These are phyloP conservation scores for Solanum paucissectum DNA, from an alignment of 257 asterid genomes.

Conservation along the genomic window DNA sequence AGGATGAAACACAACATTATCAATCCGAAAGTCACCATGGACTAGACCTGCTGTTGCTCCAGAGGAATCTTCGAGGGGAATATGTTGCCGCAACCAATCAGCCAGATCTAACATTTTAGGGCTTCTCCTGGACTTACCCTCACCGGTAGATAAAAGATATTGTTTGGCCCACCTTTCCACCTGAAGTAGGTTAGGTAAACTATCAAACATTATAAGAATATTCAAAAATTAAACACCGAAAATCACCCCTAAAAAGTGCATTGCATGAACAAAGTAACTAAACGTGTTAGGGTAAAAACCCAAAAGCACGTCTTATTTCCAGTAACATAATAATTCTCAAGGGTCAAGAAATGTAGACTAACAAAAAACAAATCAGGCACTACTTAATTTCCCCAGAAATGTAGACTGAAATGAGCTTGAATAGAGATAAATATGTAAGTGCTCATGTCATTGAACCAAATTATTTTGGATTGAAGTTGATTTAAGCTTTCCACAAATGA, in stretches of 20 bases:
- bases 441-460: neutral
- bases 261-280: neutral
- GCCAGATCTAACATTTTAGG: slow-evolving; percentile 77
- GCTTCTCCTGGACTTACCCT: slow-evolving; percentile 73
- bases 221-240: neutral
- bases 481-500: neutral
- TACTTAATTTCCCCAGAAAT: neutral
- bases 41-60: slow-evolving; percentile 80
- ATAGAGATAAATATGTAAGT: neutral
- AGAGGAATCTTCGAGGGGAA: slow-evolving; percentile 88
- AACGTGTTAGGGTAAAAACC: neutral
- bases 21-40: slow-evolving; percentile 95
- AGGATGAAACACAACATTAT: slow-evolving; percentile 95
- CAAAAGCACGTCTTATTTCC: neutral
- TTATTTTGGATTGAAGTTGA: neutral
- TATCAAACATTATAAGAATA: slow-evolving; percentile 3
- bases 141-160: slow-evolving; percentile 77
- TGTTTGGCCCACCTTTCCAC: slow-evolving; percentile 97
- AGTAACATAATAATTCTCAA: neutral
- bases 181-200: slow-evolving; percentile 23
- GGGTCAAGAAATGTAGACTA: neutral
- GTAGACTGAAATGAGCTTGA: neutral
- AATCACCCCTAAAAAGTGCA: neutral
- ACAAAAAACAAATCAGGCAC: neutral
- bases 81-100: slow-evolving; percentile 73